Percentiles rank a stretch among this genome's conserved stretches.
Conservation (phyloP, 768 basidiomycete genomes). For the Boletus eberwhitei region DNA sequence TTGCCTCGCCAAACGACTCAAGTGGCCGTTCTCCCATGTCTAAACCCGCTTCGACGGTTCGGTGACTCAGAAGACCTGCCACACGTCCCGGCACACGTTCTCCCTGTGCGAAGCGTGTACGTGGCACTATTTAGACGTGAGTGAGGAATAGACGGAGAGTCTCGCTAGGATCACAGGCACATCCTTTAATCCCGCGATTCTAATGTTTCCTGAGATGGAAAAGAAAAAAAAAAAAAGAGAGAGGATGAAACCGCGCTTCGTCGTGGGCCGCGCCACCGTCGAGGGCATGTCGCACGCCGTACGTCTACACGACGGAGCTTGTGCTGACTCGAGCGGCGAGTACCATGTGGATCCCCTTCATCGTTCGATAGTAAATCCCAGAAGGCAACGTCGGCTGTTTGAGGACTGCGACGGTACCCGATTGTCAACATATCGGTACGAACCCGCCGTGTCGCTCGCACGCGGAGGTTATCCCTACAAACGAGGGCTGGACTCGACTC, state of each 20-base stretch:
- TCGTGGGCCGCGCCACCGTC: background rate
- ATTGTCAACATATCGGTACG: constrained; percentile 1
- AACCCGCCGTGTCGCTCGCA: background rate
- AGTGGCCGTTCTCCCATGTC: constrained; percentile 1
- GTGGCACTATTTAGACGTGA: background rate
- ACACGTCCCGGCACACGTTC: background rate
- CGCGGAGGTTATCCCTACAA: constrained; percentile 3
- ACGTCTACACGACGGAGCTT: too few species aligned
- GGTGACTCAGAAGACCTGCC: constrained; percentile 1
- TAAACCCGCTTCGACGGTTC: background rate
- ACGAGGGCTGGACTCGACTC: too few species aligned
- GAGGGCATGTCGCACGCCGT: too few species aligned
- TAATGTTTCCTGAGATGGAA: background rate
- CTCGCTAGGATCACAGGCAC: background rate
- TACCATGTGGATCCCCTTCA: background rate
- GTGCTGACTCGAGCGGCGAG: background rate
- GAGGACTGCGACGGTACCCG: background rate
- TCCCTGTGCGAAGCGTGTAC: background rate
- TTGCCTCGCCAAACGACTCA: background rate
- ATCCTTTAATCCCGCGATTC: background rate
- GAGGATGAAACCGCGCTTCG: constrained; percentile 4
- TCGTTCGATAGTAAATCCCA: background rate
- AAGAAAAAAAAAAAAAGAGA: background rate
- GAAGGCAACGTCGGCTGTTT: constrained; percentile 1
- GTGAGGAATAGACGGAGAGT: background rate